Conservation (phyloP, 2,329 filamentous ascomycete genomes). For the Ramichloridium luteum region DNA sequence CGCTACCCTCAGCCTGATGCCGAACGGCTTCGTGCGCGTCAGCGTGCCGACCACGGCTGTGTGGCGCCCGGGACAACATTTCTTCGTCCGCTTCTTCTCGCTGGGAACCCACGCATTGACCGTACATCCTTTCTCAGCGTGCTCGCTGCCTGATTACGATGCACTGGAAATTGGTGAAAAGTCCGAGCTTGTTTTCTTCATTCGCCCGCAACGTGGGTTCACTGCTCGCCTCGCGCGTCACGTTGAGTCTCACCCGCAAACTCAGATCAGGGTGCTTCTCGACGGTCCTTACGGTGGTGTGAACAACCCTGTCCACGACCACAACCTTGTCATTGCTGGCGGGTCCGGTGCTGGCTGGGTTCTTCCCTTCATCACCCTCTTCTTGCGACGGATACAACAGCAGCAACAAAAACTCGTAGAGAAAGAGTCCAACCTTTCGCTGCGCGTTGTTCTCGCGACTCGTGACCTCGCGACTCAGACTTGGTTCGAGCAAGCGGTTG, state of each 20-base stretch:
- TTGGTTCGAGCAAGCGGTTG: slow-evolving; percentile 27
- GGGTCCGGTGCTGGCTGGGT: slow-evolving; percentile 46
- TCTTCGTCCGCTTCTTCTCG: slow-evolving; percentile 42
- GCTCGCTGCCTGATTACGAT: slow-evolving; percentile 30
- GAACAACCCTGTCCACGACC: slow-evolving; percentile 30
- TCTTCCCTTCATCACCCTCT: slow-evolving; percentile 37
- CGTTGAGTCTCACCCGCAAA: slow-evolving; percentile 27
- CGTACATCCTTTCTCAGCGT: slow-evolving; percentile 45
- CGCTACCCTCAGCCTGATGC: slow-evolving; percentile 31
- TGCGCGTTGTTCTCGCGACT: slow-evolving; percentile 24
- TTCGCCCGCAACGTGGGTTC: slow-evolving; percentile 38
- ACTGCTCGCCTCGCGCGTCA: slow-evolving; percentile 35
- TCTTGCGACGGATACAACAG: slow-evolving; percentile 7
- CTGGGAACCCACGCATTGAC: slow-evolving; percentile 34
- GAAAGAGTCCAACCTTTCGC: slow-evolving; percentile 1
- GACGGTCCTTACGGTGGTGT: slow-evolving; percentile 50
- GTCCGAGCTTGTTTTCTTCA: slow-evolving; percentile 41
- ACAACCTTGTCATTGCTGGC: slow-evolving; percentile 39
- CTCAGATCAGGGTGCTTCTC: slow-evolving; percentile 35
- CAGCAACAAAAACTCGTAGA: slow-evolving; percentile 4
- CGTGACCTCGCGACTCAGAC: slow-evolving; percentile 24
- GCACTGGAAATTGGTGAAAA: slow-evolving; percentile 5
- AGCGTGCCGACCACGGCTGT: slow-evolving; percentile 32
- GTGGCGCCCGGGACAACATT: slow-evolving; percentile 44
- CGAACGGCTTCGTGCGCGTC: slow-evolving; percentile 32